Percentiles rank a stretch among this genome's conserved stretches.
Evolutionary conservation across 2,329 filamentous ascomycete species (phyloP).

Genomic region (Sporothrix brasiliensis): DNA sequence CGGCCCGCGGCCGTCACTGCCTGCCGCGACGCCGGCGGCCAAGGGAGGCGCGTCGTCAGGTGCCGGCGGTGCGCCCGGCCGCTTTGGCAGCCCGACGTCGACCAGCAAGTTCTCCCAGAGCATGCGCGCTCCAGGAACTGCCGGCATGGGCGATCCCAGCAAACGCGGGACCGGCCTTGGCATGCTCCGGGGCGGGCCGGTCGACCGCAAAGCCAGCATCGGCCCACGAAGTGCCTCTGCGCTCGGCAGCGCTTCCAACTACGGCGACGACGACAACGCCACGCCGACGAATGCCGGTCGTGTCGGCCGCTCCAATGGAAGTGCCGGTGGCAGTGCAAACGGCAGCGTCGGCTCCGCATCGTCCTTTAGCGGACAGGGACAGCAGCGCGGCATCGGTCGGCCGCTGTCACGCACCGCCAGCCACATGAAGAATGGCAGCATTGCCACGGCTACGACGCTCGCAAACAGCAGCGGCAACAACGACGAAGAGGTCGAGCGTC

Average conservation of each 20-base stretch:
- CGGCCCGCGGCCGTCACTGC: conserved; percentile 57
- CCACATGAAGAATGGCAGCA: conserved; percentile 36
- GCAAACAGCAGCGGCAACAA: conserved; percentile 59
- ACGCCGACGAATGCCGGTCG: conserved; percentile 53
- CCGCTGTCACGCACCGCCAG: conserved; percentile 48
- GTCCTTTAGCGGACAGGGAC: conserved; percentile 49
- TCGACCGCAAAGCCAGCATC: conserved; percentile 54
- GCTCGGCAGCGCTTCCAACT: conserved; percentile 53
- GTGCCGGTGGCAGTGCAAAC: conserved; percentile 40
- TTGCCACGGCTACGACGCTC: conserved; percentile 24
- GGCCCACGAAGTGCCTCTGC: conserved; percentile 64
- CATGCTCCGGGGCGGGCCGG: conserved; percentile 23
- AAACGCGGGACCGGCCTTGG: conserved; percentile 47
- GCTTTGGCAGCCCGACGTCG: conserved; percentile 65
- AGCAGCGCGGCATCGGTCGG: conserved; percentile 49
- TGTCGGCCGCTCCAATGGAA: conserved; percentile 50
- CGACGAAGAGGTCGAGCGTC: conserved; percentile 72
- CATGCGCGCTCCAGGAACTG: conserved; percentile 49
- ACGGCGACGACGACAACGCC: conserved; percentile 58
- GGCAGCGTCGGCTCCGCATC: conserved; percentile 43
- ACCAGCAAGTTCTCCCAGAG: conserved; percentile 66
- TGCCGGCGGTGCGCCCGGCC: conserved; percentile 47
- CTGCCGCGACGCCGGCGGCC: conserved; percentile 52
- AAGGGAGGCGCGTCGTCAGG: conserved; percentile 39
- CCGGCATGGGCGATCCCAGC: conserved; percentile 62